phyloP scores from a whole-genome alignment of 371 early-diverging fungal genomes.

The Phascolomyces articulosus region DNA sequence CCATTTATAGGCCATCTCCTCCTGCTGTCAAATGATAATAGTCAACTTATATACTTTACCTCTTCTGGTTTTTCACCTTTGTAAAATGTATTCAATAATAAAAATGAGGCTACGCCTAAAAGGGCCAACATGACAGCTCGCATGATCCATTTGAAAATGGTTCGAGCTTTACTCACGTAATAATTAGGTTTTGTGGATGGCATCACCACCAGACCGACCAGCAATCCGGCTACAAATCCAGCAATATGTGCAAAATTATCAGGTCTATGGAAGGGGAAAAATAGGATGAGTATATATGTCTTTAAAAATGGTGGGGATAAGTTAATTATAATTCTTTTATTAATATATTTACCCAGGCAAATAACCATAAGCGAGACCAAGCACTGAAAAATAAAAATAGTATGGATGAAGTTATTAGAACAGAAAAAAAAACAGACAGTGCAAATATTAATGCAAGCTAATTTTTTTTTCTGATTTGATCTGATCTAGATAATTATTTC shows the following conservation, averaged over 20 bases:
- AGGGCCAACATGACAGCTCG: constrained; percentile 5
- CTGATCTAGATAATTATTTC: too few species aligned
- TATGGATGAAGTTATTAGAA: too few species aligned
- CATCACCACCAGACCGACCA: constrained; percentile 25
- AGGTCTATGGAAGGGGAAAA: constrained; percentile 12
- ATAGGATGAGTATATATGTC: neutral
- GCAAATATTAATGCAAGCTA: neutral
- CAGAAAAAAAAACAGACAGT: neutral
- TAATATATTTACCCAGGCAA: constrained; percentile 29
- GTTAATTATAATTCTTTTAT: neutral
- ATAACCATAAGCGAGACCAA: constrained; percentile 24
- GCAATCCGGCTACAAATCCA: constrained; percentile 37
- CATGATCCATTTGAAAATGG: constrained; percentile 4
- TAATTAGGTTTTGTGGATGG: neutral
- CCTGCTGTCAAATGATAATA: too few species aligned
- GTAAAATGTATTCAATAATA: constrained; percentile 11
- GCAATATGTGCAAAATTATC: constrained; percentile 41
- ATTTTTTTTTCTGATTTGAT: neutral
- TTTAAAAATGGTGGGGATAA: neutral
- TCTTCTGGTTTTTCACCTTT: constrained; percentile 6
- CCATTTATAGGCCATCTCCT: too few species aligned
- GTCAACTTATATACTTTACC: neutral
- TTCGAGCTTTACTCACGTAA: neutral
- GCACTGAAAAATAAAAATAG: constrained; percentile 5
- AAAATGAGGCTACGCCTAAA: constrained; percentile 6